Percentiles rank a stretch among this genome's conserved stretches.
Evolutionary conservation across 495 filamentous ascomycete genomes (phyloP).

Genomic region (Pyrenopolyporus hunteri): DNA sequence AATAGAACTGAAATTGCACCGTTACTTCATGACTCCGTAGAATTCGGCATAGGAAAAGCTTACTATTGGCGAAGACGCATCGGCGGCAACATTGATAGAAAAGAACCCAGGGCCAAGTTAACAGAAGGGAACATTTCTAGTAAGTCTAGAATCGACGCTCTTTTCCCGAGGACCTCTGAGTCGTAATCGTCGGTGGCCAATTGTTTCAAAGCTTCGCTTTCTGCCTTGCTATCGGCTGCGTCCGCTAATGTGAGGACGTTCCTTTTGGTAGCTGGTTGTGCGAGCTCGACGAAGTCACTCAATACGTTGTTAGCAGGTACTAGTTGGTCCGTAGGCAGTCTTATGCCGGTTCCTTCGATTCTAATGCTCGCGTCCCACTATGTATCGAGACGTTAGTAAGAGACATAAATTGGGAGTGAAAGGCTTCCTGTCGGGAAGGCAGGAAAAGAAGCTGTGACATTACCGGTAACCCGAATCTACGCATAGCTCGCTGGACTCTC

Average conservation of each 20-base stretch:
- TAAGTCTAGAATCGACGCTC: conserved; percentile 64
- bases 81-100: conserved; percentile 66
- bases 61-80: conserved; percentile 69
- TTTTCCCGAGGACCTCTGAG: conserved; percentile 48
- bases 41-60: conserved; percentile 41
- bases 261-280: conserved; percentile 61
- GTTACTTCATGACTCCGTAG: conserved; percentile 7
- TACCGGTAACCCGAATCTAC: conserved; percentile 42
- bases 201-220: conserved; percentile 12
- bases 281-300: conserved; percentile 67
- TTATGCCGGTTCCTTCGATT: conserved; percentile 44
- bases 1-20: conserved; percentile 41
- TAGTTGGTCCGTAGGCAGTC: conserved; percentile 57
- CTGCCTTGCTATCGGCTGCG: conserved; percentile 24
- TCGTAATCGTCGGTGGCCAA: conserved; percentile 33
- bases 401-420: no score
- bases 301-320: conserved; percentile 64
- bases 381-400: background rate
- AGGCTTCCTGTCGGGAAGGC: no score
- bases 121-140: conserved; percentile 56
- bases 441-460: background rate
- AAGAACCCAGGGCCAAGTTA: conserved; percentile 59
- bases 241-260: conserved; percentile 37
- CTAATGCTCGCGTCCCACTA: conserved; percentile 24
- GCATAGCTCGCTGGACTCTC: conserved; percentile 52